phyloP scores from a whole-genome alignment of 257 asterid genomes.

The Nicotiana sylvestris region DNA sequence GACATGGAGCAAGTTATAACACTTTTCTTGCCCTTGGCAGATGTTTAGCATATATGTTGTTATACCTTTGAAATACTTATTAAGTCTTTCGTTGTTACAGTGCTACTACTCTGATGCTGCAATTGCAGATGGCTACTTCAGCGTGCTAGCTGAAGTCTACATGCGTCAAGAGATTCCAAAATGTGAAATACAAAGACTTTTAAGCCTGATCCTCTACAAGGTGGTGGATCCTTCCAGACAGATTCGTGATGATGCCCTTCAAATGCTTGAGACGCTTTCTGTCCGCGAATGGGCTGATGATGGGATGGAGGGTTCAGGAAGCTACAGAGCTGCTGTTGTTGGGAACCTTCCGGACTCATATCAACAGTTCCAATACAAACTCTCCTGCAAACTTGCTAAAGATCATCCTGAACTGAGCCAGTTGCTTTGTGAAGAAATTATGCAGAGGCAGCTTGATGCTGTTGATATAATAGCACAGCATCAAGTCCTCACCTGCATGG shows the following conservation, averaged over 20 bases:
- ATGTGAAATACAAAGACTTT: conserved; percentile 94
- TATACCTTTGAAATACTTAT: conserved; percentile 13
- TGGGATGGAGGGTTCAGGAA: conserved; percentile 80
- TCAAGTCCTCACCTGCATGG: conserved; percentile 99
- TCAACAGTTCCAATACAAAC: conserved; percentile 97
- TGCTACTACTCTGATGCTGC: conserved; percentile 98
- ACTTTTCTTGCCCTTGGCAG: conserved; percentile 5
- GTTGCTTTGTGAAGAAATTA: conserved; percentile 96
- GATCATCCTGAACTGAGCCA: conserved; percentile 99
- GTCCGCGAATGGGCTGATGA: conserved; percentile 98
- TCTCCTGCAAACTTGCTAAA: conserved; percentile 98
- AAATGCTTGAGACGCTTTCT: conserved; percentile 99
- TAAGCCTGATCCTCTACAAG: conserved; percentile 95
- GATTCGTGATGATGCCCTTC: conserved; percentile 99
- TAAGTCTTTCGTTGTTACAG: conserved; percentile 35
- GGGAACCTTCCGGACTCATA: conserved; percentile 99
- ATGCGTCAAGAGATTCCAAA: conserved; percentile 98
- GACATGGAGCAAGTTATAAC: background rate
- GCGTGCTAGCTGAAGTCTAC: conserved; percentile 99
- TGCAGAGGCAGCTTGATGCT: conserved; percentile 99
- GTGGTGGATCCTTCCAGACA: conserved; percentile 99
- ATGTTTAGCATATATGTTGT: background rate
- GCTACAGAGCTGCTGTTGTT: conserved; percentile 97
- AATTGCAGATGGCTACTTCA: conserved; percentile 98
- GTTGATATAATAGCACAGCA: conserved; percentile 99